Percentiles rank a stretch among this genome's conserved stretches.
These are phyloP conservation scores for Phaeophleospora eucalypticola DNA, from an alignment of 2,329 filamentous ascomycete genomes.

Conservation along the genomic window DNA sequence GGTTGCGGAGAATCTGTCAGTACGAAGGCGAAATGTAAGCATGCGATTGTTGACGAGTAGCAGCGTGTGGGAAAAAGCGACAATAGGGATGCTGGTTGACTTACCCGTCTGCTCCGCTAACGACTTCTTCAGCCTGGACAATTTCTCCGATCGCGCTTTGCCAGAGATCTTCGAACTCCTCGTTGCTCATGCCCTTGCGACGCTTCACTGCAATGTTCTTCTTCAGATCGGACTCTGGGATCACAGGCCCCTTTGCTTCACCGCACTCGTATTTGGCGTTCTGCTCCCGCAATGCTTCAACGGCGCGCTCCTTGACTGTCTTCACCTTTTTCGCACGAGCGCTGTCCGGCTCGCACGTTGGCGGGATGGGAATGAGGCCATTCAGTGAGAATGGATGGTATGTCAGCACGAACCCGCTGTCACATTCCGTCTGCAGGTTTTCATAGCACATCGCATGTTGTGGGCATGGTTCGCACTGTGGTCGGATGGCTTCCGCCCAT, in stretches of 20 bases:
- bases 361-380: conserved; percentile 77
- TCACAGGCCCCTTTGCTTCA: conserved; percentile 63
- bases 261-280: conserved; percentile 90
- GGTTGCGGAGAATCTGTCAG: conserved; percentile 79
- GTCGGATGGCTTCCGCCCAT: conserved; percentile 65
- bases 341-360: conserved; percentile 91
- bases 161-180: conserved; percentile 91
- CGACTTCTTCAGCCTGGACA: conserved; percentile 57
- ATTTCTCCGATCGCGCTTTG: conserved; percentile 69
- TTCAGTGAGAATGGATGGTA: conserved; percentile 78
- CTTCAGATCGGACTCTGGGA: conserved; percentile 68
- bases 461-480: conserved; percentile 86
- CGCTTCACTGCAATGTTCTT: conserved; percentile 69
- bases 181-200: conserved; percentile 75
- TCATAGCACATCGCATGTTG: conserved; percentile 83
- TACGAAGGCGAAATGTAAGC: conserved; percentile 37
- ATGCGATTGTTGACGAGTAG: background rate
- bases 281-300: conserved; percentile 80
- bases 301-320: conserved; percentile 78
- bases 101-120: conserved; percentile 56
- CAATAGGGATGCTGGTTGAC: conserved; percentile 31
- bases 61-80: conserved; percentile 6
- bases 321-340: conserved; percentile 86
- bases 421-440: conserved; percentile 73
- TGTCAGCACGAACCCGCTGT: conserved; percentile 79